Evolutionary conservation across 345 rosid genomes (phyloP), one percentile per base, ranked within the genome.

Genomic region (Syzygium jambos): DNA sequence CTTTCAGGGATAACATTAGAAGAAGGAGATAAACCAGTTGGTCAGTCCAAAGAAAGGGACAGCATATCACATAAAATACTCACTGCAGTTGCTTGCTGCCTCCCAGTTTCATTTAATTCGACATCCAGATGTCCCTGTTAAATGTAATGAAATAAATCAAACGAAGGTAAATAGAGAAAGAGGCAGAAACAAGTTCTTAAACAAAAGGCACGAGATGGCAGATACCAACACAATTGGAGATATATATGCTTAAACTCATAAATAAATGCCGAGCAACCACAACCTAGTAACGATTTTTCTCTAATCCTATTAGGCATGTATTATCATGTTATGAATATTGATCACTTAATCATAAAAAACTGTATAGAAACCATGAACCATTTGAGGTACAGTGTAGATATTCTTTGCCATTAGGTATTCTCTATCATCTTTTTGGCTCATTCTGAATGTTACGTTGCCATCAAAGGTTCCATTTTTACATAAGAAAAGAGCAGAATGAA

Each of bases 21-120:
- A 83, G 73, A 55, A 34, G 84, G 52, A 27, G 61, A 78, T 54
- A 55, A 73, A 41, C 25, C 34, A 38, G n/a, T 59, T 38, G 23
- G 34, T 27, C 11, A 87, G 51, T 84, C 78, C 84, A 80, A 52
- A 84, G n/a, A 84, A 51, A 25, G 73, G 53, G 83, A 27, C 15
- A 27, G 15, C 78, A 65, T 52, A 30, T 34, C 43, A 4, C 85
- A 54, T 73, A 85, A 86, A 85, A 52, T 78, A 88, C 93, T 86
- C 91, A 97, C 99, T 77, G 88, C 87, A 52, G 68, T 92, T 85
- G 97, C 98, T 91, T 97, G 98, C 89, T 89, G 89, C 89, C 93
- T 95, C 88, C 98, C 99, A 87, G 87, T 93, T 86, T 94, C 95
- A 90, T 96, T 97, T 85, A 97, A 85, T 85, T 94, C 97, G 87